Base-by-base conservation (phyloP, 208 protist genomes). In the Porcisia hertigi region DNA sequence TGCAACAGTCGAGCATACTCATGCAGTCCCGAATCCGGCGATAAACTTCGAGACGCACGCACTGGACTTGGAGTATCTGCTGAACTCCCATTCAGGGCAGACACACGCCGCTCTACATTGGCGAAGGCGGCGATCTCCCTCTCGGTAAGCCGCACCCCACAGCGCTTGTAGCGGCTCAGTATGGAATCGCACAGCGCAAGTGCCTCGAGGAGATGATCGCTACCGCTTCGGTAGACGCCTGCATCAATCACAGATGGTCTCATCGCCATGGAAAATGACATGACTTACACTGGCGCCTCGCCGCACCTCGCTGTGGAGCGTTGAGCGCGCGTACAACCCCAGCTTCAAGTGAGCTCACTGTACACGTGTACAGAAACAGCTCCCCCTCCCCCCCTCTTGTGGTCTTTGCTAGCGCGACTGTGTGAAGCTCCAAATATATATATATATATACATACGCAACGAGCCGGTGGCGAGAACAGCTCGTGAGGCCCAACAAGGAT, bases 121-220 rank as follows among this genome's bases (percentile, higher is more conserved):
- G 82, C 59, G 57, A 88, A 81, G 59, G 81, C 78, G 57, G 84
- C 82, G 53, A 77, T 73, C 75, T 91, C 87, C 20, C 67, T 66
- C 7, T 62, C n/a, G 54, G 72, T 79, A 62, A 91, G 76, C 52
- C 43, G 47, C 52, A 70, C 71, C 20, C 75, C 79, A 52, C 39
- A 79, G 63, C 87, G 83, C 52, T 84, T 69, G 74, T 91, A 91
- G n/a, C 87, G 87, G 25, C 49, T 43, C 3, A 91, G 69, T 66
- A 91, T 88, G 30, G 84, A 84, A 54, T 91, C 79, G 45, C 81
- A 84, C 65, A 91, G 81, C 16, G 81, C 70, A 25, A 91, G 73
- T 20, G 87, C 83, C 73, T 91, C 87, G 64, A 83, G 84, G 43
- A 91, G 84, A 62, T 91, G 85, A 14, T 81, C 63, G 20, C 71